Evolutionary conservation across 2,329 filamentous ascomycete species (phyloP).

Genomic region (Fusarium verticillioides): DNA sequence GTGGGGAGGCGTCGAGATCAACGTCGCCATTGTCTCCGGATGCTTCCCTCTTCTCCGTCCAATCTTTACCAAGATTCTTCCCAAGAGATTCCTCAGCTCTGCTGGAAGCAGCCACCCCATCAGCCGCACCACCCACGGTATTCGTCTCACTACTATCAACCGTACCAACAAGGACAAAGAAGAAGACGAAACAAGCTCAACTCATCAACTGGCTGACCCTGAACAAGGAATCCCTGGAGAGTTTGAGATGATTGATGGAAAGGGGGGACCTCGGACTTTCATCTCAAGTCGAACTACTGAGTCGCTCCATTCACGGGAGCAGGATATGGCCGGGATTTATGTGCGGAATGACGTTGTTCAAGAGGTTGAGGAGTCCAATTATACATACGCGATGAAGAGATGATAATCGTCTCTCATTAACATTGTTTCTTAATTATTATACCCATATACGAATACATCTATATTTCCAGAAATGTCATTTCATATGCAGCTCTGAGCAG

Average conservation of each 20-base stretch:
- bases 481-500: background rate
- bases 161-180: constrained; percentile 38
- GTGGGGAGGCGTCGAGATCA: constrained; percentile 39
- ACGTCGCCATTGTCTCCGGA: constrained; percentile 39
- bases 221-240: constrained; percentile 27
- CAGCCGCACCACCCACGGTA: constrained; percentile 27
- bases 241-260: constrained; percentile 18
- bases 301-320: constrained; percentile 8
- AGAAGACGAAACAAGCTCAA: constrained; percentile 37
- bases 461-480: background rate
- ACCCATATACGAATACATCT: background rate
- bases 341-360: constrained; percentile 36
- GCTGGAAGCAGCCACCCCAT: constrained; percentile 37
- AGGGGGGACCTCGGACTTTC: constrained; percentile 16
- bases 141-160: constrained; percentile 32
- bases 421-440: background rate
- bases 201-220: constrained; percentile 34
- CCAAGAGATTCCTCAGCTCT: constrained; percentile 38
- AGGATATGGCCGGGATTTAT: constrained; percentile 23
- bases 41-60: constrained; percentile 42
- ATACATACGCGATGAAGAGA: constrained; percentile 17
- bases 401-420: background rate
- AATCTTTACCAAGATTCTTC: constrained; percentile 37
- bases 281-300: constrained; percentile 21
- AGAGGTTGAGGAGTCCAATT: constrained; percentile 17